These are phyloP conservation scores for Phytophthora sojae DNA, from an alignment of 352 stramenopile species.

Conservation along the genomic window DNA sequence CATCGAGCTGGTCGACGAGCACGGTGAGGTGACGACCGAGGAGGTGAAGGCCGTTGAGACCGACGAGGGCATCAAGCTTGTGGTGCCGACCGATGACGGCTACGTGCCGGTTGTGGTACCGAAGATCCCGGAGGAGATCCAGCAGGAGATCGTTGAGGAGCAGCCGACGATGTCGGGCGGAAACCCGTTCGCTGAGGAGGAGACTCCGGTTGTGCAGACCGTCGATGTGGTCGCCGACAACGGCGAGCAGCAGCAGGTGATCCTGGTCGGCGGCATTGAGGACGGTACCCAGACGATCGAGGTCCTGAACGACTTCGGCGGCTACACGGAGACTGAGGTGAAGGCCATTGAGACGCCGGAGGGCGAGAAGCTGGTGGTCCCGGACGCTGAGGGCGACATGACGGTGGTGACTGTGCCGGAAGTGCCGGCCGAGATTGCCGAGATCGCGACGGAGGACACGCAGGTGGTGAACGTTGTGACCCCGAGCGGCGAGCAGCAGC, in stretches of 20 bases:
- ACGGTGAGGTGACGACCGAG: too few relatives aligned
- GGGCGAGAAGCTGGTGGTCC: constrained; percentile 3
- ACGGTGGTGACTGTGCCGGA: constrained; percentile 7
- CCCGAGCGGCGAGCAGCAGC: constrained; percentile 1
- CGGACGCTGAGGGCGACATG: not conserved
- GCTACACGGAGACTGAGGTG: not conserved
- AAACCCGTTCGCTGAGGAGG: too few relatives aligned
- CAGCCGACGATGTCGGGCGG: too few relatives aligned
- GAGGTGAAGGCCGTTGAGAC: too few relatives aligned
- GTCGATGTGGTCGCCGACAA: not conserved
- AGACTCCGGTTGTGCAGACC: not conserved
- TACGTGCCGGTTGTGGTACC: too few relatives aligned
- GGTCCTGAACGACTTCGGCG: constrained; percentile 14
- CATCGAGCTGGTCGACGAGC: too few relatives aligned
- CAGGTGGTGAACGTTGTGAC: constrained; percentile 23
- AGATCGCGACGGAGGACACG: constrained; percentile 1
- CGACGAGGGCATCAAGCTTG: too few relatives aligned
- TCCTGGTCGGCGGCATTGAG: constrained; percentile 8
- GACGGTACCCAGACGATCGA: constrained; percentile 13
- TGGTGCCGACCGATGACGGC: too few relatives aligned
- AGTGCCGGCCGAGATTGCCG: constrained; percentile 20
- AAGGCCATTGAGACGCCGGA: constrained; percentile 8
- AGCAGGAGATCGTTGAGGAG: too few relatives aligned
- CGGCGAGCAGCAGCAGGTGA: constrained; percentile 15
- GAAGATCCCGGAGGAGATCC: too few relatives aligned